Base-by-base conservation (phyloP, 768 basidiomycete species). In the Psilocybe azurescens region DNA sequence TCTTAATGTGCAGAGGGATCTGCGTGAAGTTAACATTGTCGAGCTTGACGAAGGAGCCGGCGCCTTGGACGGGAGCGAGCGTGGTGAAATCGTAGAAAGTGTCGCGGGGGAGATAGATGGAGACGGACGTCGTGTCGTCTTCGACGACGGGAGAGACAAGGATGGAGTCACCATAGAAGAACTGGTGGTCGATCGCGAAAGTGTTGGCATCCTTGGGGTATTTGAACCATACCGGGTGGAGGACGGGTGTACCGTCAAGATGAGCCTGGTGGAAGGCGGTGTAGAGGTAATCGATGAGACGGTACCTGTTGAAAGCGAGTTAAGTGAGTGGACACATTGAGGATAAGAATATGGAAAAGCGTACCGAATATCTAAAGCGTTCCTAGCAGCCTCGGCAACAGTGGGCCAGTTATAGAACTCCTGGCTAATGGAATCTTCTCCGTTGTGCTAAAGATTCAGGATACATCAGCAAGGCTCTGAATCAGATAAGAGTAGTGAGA, bases 81-180 rank as follows among this genome's bases (percentile, higher is more conserved):
- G 84, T 85, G 32, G 62, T 60, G 71, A 88, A 89, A 68, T 90
- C 85, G 74, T 90, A 90, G 77, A 88, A 90, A 51, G 74, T 80
- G 66, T 89, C 88, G 8, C 79, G 72, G 1, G 89, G 89, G 53
- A 89, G 80, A 74, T 90, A 90, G 63, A 84, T 78, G 9, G 76
- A 74, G 50, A 89, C 87, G n/a, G 83, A 79, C 4, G 85, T 88
- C 24, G 84, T 71, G 68, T 84, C 79, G 62, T 87, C 86, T 20
- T 83, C 80, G 1, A 86, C 86, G 33, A 90, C 88, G 11, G 89
- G 89, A 1, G 88, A 88, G 9, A 90, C 87, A 53, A 90, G 85
- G 69, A 91, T 77, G 16, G 85, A 85, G 65, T 83, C 78, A 10
- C 89, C 89, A 66, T 79, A 90, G 79, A 90, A 83, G 80, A 87